Evolutionary conservation across 192 early-diverging fungal species (phyloP).

Genomic region (Glomus cerebriforme): DNA sequence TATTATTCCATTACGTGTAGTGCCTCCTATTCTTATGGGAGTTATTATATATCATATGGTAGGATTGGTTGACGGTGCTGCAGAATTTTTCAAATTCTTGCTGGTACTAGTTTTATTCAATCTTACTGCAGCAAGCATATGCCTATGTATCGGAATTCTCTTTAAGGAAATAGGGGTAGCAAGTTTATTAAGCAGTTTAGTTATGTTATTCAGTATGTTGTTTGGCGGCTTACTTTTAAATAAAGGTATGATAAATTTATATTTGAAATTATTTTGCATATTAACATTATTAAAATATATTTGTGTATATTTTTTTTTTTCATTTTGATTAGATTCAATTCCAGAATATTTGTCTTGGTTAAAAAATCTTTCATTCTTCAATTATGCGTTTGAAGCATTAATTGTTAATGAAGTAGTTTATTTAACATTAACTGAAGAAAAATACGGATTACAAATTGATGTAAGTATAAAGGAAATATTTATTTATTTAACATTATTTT

Average conservation of each 20-base stretch:
- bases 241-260: constrained; percentile 52
- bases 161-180: constrained; percentile 70
- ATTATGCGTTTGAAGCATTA: constrained; percentile 87
- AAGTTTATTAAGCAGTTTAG: constrained; percentile 69
- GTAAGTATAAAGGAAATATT: constrained; percentile 40
- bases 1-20: constrained; percentile 73
- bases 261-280: constrained; percentile 9
- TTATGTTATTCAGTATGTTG: constrained; percentile 85
- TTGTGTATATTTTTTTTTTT: constrained; percentile 15
- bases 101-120: constrained; percentile 81
- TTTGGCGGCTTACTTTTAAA: constrained; percentile 91
- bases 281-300: constrained; percentile 12
- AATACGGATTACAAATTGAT: constrained; percentile 82
- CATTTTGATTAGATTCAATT: constrained; percentile 61
- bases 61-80: constrained; percentile 60
- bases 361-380: constrained; percentile 81
- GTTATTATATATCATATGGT: constrained; percentile 85
- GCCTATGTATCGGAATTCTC: constrained; percentile 71
- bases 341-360: constrained; percentile 65
- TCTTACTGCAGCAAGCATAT: constrained; percentile 67
- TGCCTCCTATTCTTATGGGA: constrained; percentile 77
- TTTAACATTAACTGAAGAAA: constrained; percentile 74
- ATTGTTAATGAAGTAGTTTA: constrained; percentile 88
- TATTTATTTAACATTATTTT: constrained; percentile 10
- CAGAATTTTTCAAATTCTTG: constrained; percentile 68